phyloP scores from a whole-genome alignment of 1,284 basidiomycete genomes.

The Amylostereum areolatum region DNA sequence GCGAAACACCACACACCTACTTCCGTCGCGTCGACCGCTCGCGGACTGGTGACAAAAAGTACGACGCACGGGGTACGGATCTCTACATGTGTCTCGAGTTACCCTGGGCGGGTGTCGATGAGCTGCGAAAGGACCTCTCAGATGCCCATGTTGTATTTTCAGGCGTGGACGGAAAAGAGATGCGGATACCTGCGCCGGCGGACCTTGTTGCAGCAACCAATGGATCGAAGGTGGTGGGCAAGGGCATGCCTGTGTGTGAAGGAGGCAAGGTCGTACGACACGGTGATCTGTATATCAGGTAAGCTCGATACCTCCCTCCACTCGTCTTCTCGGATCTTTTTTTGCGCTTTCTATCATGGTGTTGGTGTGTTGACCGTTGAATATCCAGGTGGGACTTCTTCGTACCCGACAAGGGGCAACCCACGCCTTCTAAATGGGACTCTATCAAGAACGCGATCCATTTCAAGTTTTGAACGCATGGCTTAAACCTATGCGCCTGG shows the following conservation, averaged over 20 bases:
- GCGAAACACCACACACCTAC: conserved; percentile 65
- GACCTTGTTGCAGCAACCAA: conserved; percentile 59
- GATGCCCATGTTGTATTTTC: conserved; percentile 50
- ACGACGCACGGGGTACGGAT: no score
- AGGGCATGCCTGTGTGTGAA: conserved; percentile 77
- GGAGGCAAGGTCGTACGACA: conserved; percentile 58
- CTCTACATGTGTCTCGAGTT: conserved; percentile 63
- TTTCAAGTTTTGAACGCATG: neutral
- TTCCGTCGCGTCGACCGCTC: conserved; percentile 56
- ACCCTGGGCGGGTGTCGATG: conserved; percentile 47
- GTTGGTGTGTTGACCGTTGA: neutral
- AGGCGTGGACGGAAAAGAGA: conserved; percentile 66
- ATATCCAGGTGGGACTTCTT: conserved; percentile 9
- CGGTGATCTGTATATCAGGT: conserved; percentile 77
- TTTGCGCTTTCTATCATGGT: neutral
- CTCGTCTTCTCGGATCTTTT: no score
- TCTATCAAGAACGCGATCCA: conserved; percentile 7
- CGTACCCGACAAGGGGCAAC: neutral
- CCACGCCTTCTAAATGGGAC: conserved; percentile 4
- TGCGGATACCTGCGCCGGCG: conserved; percentile 58
- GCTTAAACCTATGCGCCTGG: no score
- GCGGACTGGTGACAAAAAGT: conserved; percentile 55
- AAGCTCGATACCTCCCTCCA: no score
- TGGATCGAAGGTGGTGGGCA: conserved; percentile 61
- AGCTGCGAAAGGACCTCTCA: no score